Evolutionary conservation across 192 early-diverging fungal species (phyloP).

Genomic region (Phycomyces nitens): DNA sequence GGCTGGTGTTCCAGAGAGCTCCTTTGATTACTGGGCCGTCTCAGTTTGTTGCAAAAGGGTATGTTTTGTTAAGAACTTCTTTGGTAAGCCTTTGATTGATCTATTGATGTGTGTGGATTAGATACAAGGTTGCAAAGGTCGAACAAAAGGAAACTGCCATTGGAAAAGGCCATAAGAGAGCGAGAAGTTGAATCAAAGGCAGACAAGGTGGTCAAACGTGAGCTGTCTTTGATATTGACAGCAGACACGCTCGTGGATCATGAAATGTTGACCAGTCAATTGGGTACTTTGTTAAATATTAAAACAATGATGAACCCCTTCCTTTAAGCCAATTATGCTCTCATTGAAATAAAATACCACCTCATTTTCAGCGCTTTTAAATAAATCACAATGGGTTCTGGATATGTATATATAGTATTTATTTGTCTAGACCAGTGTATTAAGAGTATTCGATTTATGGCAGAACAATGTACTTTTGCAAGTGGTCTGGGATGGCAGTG

Average conservation of each 20-base stretch:
- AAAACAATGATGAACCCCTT: too few relatives aligned
- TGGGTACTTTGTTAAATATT: too few relatives aligned
- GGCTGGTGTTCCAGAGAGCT: conserved; percentile 94
- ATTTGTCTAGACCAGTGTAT: too few relatives aligned
- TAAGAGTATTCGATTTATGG: conserved; percentile 26
- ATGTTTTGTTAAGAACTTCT: conserved; percentile 25
- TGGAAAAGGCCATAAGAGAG: conserved; percentile 90
- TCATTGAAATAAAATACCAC: too few relatives aligned
- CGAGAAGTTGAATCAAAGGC: conserved; percentile 43
- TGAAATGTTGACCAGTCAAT: conserved; percentile 79
- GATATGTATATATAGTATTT: too few relatives aligned
- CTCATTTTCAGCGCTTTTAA: too few relatives aligned
- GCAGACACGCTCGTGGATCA: conserved; percentile 90
- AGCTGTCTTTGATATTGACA: conserved; percentile 84
- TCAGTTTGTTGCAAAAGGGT: conserved; percentile 92
- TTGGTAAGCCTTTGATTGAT: not conserved
- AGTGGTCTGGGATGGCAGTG: conserved; percentile 74
- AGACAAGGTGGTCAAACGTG: conserved; percentile 80
- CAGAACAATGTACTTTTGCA: conserved; percentile 83
- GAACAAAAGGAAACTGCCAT: conserved; percentile 96
- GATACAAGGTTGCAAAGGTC: conserved; percentile 87
- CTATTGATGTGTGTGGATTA: not conserved
- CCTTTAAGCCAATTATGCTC: too few relatives aligned
- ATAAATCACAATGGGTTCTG: too few relatives aligned
- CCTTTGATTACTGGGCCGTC: conserved; percentile 94